Conservation (phyloP, 306 rosid genomes). For the Quillaja saponaria region DNA sequence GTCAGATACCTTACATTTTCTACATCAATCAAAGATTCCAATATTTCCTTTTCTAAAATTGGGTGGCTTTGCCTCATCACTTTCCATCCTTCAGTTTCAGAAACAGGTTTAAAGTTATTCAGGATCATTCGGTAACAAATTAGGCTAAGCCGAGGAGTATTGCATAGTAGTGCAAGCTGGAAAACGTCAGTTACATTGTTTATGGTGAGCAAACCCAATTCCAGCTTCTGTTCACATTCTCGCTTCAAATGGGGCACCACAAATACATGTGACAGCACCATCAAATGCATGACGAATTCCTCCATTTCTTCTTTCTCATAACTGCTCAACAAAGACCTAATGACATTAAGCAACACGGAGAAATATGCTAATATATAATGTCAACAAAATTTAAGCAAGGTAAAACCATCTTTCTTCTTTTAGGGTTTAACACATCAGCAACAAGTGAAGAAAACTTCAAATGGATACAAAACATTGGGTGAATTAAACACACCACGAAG, state of each 20-base stretch:
- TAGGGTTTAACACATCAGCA: not conserved
- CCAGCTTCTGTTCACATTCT: slow-evolving; percentile 62
- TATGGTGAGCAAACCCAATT: slow-evolving; percentile 45
- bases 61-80: slow-evolving; percentile 79
- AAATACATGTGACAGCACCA: slow-evolving; percentile 77
- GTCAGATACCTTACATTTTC: slow-evolving; percentile 54
- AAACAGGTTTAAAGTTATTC: slow-evolving; percentile 56
- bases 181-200: slow-evolving; percentile 74
- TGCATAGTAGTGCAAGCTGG: slow-evolving; percentile 80
- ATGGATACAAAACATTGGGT: not conserved
- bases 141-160: slow-evolving; percentile 77
- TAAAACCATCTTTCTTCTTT: not conserved
- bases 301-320: slow-evolving; percentile 73
- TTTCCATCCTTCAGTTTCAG: slow-evolving; percentile 74
- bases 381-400: not conserved
- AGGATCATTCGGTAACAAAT: slow-evolving; percentile 69
- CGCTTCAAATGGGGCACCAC: slow-evolving; percentile 75
- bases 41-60: slow-evolving; percentile 55
- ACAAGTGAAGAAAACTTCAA: not conserved
- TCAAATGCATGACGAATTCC: slow-evolving; percentile 52
- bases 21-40: slow-evolving; percentile 52
- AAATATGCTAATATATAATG: not conserved
- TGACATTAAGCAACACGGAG: not conserved
- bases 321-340: slow-evolving; percentile 38
- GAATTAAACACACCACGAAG: slow-evolving; percentile 55